Evolutionary conservation across 352 stramenopile genomes (phyloP).

Genomic region (Phytopythium oedochilum): DNA sequence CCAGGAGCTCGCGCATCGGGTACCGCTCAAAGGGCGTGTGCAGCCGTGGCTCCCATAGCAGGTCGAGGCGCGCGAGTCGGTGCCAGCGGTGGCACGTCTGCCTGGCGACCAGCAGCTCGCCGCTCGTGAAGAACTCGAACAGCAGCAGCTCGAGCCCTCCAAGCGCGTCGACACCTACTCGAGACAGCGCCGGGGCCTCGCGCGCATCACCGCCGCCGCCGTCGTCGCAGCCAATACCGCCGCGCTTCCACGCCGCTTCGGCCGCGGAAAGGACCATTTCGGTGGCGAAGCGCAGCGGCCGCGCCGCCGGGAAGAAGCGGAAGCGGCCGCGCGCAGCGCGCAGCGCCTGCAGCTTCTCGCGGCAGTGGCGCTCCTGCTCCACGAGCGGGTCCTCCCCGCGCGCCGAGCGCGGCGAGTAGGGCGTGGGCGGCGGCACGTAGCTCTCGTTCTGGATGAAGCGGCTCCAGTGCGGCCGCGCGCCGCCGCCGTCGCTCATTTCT

Average conservation of each 20-base stretch:
- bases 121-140: constrained; percentile 44
- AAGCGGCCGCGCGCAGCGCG: constrained; percentile 42
- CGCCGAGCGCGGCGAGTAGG: constrained; percentile 48
- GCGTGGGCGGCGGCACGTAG: constrained; percentile 60
- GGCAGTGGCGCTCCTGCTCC: constrained; percentile 44
- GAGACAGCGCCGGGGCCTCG: neutral
- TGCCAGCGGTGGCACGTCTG: constrained; percentile 57
- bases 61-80: constrained; percentile 39
- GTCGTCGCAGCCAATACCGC: no score
- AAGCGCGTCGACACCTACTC: constrained; percentile 45
- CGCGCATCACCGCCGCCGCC: neutral
- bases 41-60: constrained; percentile 67
- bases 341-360: constrained; percentile 57
- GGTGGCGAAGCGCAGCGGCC: constrained; percentile 47
- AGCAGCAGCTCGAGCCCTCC: constrained; percentile 57
- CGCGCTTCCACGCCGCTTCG: constrained; percentile 10
- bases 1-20: constrained; percentile 52
- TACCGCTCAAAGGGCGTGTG: constrained; percentile 56
- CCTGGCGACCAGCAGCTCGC: constrained; percentile 41
- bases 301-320: constrained; percentile 18
- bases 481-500: constrained; percentile 10
- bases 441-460: constrained; percentile 47
- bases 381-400: constrained; percentile 57
- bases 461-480: constrained; percentile 25
- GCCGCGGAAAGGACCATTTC: constrained; percentile 47